Evolutionary conservation across 345 rosid genomes (phyloP), one percentile per base, ranked within the genome.

Genomic region (Citrus sp.): DNA sequence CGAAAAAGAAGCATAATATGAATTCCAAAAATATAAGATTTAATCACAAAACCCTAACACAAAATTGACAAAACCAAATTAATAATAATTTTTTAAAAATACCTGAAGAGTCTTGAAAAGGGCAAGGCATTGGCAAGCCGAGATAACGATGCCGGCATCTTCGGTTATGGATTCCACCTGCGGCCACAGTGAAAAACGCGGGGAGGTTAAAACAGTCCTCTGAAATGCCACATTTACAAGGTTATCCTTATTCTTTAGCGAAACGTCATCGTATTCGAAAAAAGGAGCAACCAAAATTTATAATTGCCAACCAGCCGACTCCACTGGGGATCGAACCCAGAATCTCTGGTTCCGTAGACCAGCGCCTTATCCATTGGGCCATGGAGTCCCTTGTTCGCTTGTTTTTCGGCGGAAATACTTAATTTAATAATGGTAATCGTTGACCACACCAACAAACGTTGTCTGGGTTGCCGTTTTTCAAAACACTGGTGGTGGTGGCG

Each of bases 311-410:
- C 49, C 49, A 42, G 51, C 51, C 58, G 58, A 89, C 89, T 87
- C 88, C 86, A 78, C 89, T 85, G 90, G 91, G 91, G 90, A 84
- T 89, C 90, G 87, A 87, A 88, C 89, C 89, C 89, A 88, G 89
- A 87, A 84, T 85, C 90, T 87, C 92, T 82, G 86, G 88, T 87
- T 89, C 73, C 89, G 93, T 88, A 85, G 92, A 88, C 88, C 90
- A 87, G 95, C 86, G 86, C 90, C 90, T 88, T 84, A 85, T 86
- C 89, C 91, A 84, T 91, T 88, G 88, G 87, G 86, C 89, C 88
- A 86, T 63, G 85, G 87, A 87, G 87, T 18, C 51, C 3, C 0
- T 0, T 1, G 18, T 40, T 7, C 0, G 42, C 10, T 1, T 7
- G 1, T 7, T 7, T 1, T 7, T 35, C 2, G 2, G 9, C 9